Evolutionary conservation across 345 rosid species (phyloP).

Genomic region (Excoecaria cochinchinensis): DNA sequence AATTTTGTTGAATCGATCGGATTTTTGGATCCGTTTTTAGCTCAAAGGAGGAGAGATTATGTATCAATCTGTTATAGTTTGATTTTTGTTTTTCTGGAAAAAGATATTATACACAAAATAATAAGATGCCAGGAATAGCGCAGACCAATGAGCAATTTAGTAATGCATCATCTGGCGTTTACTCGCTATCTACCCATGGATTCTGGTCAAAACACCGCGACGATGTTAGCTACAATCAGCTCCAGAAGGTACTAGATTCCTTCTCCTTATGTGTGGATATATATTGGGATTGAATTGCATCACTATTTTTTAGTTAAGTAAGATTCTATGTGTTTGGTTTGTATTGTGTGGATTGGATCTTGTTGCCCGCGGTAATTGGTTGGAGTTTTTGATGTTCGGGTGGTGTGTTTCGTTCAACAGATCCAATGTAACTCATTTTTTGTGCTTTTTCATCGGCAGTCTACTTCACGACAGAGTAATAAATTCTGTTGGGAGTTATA

Average conservation of each 20-base stretch:
- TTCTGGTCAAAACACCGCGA: constrained; percentile 74
- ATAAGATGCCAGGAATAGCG: constrained; percentile 76
- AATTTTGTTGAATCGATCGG: constrained; percentile 3
- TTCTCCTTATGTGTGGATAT: neutral
- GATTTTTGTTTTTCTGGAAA: neutral
- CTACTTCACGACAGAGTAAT: neutral
- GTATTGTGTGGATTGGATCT: constrained; percentile 42
- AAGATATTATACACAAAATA: neutral
- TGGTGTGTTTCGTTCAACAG: constrained; percentile 16
- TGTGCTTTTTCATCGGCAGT: neutral
- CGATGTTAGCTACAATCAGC: constrained; percentile 71
- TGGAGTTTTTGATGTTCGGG: constrained; percentile 2
- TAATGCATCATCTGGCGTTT: constrained; percentile 34
- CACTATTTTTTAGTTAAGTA: constrained; percentile 18
- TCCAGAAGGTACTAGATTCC: constrained; percentile 62
- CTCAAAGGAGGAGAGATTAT: neutral
- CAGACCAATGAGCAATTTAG: constrained; percentile 59
- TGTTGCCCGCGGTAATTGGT: constrained; percentile 11
- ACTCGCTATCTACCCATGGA: constrained; percentile 41
- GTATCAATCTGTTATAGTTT: constrained; percentile 6
- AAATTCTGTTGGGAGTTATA: neutral
- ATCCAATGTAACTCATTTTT: constrained; percentile 17
- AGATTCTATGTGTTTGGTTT: constrained; percentile 11
- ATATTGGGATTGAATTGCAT: constrained; percentile 28
- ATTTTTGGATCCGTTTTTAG: constrained; percentile 13